phyloP scores from a whole-genome alignment of 2,329 filamentous ascomycete genomes.

The Acrocalymma vagum region DNA sequence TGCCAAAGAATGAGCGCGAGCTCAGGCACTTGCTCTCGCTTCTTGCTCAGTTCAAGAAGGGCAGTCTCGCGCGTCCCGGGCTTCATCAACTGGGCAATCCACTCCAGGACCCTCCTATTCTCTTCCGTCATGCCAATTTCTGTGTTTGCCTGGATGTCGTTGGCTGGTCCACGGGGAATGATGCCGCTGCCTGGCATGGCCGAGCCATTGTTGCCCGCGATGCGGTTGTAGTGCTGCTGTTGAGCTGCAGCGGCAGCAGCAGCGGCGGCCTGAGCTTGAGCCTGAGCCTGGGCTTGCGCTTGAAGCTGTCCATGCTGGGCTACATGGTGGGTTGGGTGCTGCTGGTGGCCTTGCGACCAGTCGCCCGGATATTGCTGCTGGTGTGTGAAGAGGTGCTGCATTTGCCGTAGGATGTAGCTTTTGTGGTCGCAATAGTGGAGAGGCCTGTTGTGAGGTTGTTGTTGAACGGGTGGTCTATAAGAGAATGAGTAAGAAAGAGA shows the following conservation, averaged over 20 bases:
- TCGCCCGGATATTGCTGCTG: constrained; percentile 65
- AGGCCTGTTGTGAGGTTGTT: constrained; percentile 18
- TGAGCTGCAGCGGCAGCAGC: constrained; percentile 61
- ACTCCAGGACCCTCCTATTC: constrained; percentile 89
- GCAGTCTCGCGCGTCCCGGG: constrained; percentile 88
- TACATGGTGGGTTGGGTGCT: constrained; percentile 50
- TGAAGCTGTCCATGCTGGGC: constrained; percentile 50
- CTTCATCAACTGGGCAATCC: constrained; percentile 90
- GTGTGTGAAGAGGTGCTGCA: constrained; percentile 70
- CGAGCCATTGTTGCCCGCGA: constrained; percentile 71
- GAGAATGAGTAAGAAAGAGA: constrained; percentile 11
- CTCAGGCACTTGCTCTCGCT: constrained; percentile 96
- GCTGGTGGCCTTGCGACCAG: constrained; percentile 59
- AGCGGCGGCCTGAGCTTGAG: constrained; percentile 60
- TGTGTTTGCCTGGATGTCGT: constrained; percentile 46
- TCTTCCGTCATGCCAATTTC: constrained; percentile 77
- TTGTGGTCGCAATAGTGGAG: constrained; percentile 16
- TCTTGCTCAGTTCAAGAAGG: constrained; percentile 95
- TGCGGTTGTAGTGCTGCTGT: constrained; percentile 73
- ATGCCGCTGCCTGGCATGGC: constrained; percentile 45
- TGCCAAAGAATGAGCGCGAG: constrained; percentile 97
- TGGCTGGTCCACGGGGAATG: constrained; percentile 46
- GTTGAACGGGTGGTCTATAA: constrained; percentile 9
- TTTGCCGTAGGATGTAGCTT: constrained; percentile 52
- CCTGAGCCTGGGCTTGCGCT: constrained; percentile 59